Evolutionary conservation across 2,329 filamentous ascomycete species (phyloP).

Genomic region (Amesomyces nigricolor): DNA sequence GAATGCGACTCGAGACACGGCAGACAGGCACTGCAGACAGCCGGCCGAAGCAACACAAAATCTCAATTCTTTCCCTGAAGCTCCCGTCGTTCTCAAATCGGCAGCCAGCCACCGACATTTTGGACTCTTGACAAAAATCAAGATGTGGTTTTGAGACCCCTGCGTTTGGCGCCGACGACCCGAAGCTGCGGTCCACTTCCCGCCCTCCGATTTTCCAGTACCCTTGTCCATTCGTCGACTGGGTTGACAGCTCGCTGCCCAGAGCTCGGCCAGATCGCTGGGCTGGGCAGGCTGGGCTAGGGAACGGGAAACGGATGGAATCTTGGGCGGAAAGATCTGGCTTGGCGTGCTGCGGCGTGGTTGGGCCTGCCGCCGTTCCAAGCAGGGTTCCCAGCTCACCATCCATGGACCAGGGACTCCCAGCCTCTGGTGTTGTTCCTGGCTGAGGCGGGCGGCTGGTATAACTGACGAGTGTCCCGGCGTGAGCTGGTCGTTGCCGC

Average conservation of each 20-base stretch:
- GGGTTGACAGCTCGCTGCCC: background rate
- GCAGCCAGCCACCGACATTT: slow-evolving; percentile 15
- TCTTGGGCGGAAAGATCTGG: slow-evolving; percentile 21
- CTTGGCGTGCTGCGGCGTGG: background rate
- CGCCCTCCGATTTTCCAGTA: slow-evolving; percentile 21
- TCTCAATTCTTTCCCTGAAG: background rate
- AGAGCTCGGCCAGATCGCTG: slow-evolving; percentile 18
- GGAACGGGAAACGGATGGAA: background rate
- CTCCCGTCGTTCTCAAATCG: background rate
- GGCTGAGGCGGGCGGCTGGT: background rate
- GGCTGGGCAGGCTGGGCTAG: background rate
- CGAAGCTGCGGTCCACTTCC: slow-evolving; percentile 16
- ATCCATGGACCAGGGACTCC: background rate
- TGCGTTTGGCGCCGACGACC: background rate
- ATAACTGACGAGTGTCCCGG: slow-evolving; percentile 17
- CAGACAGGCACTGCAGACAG: background rate
- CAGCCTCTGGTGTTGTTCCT: slow-evolving; percentile 5
- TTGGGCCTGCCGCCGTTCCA: background rate
- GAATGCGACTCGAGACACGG: no score
- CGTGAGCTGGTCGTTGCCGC: slow-evolving; percentile 16
- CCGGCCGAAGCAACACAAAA: background rate
- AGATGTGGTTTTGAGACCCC: background rate
- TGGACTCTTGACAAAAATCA: background rate
- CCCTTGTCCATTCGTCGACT: slow-evolving; percentile 10
- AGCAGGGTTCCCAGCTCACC: slow-evolving; percentile 3